Percentiles rank a stretch among this genome's conserved stretches.
Evolutionary conservation across 2,329 filamentous ascomycete species (phyloP).

Genomic region (Aspergillus phoenicis): DNA sequence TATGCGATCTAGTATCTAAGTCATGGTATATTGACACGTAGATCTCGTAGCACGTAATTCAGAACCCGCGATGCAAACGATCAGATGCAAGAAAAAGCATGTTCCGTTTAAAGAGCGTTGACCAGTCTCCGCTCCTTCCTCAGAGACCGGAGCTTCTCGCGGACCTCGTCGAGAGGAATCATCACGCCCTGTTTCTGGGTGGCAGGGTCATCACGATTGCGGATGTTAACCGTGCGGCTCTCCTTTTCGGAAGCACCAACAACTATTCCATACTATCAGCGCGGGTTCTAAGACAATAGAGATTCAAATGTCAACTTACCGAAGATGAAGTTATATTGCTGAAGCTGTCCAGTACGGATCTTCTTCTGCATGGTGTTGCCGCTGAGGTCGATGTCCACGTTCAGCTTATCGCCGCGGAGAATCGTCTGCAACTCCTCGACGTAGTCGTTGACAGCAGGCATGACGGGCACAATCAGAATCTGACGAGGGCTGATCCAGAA

Average conservation of each 20-base stretch:
- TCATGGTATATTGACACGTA: conserved; percentile 9
- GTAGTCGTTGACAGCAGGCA: conserved; percentile 53
- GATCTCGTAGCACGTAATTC: conserved; percentile 1
- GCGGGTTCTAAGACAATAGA: neutral
- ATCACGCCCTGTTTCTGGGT: conserved; percentile 65
- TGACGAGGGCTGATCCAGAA: conserved; percentile 57
- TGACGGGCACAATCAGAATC: conserved; percentile 54
- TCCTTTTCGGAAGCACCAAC: conserved; percentile 66
- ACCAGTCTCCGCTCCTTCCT: conserved; percentile 50
- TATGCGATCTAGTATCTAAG: conserved; percentile 5
- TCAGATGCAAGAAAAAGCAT: neutral
- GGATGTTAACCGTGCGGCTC: conserved; percentile 62
- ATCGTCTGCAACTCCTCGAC: conserved; percentile 50
- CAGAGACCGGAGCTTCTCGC: conserved; percentile 54
- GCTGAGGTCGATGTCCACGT: conserved; percentile 52
- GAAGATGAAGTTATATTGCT: conserved; percentile 56
- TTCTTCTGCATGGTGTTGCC: conserved; percentile 57
- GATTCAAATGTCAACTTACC: conserved; percentile 35
- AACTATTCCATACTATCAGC: conserved; percentile 43
- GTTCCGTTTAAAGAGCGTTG: conserved; percentile 39
- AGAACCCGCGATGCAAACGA: neutral
- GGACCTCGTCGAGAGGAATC: conserved; percentile 61
- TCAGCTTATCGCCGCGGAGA: conserved; percentile 48
- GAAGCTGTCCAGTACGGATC: conserved; percentile 52
- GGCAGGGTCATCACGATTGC: conserved; percentile 64